Evolutionary conservation across 1,284 basidiomycete species (phyloP).

Genomic region (Ganoderma lingzhi): DNA sequence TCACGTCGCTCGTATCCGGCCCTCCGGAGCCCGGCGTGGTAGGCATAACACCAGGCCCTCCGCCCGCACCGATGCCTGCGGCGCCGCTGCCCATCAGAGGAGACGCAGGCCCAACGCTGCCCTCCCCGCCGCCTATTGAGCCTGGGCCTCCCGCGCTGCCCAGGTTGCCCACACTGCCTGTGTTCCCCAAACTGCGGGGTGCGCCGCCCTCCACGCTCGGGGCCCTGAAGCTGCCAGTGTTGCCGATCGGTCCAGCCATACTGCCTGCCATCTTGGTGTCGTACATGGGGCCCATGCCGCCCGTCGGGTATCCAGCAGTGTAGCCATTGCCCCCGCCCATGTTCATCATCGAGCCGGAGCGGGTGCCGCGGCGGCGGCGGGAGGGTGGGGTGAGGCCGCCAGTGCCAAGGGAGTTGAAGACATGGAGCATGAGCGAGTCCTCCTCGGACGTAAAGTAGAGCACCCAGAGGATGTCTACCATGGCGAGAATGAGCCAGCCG

Average conservation of each 20-base stretch:
- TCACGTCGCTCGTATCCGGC: constrained; percentile 29
- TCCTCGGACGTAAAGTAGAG: constrained; percentile 97
- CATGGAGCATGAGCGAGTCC: constrained; percentile 82
- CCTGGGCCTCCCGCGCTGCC: constrained; percentile 48
- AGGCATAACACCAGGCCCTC: constrained; percentile 34
- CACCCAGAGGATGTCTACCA: constrained; percentile 94
- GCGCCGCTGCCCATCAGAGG: constrained; percentile 67
- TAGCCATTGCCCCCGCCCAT: constrained; percentile 71
- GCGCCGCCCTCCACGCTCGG: constrained; percentile 44
- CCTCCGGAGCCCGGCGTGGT: constrained; percentile 34
- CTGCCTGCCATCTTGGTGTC: constrained; percentile 65
- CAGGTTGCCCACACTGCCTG: constrained; percentile 47
- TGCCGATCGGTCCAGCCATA: constrained; percentile 57
- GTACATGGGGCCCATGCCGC: constrained; percentile 65
- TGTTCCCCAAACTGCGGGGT: constrained; percentile 55
- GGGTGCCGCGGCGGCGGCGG: constrained; percentile 67
- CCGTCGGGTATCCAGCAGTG: constrained; percentile 54
- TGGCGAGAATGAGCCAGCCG: constrained; percentile 92
- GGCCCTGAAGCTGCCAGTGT: constrained; percentile 70
- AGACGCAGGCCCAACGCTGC: constrained; percentile 57
- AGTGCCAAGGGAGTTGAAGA: constrained; percentile 89
- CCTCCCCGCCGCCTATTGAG: constrained; percentile 56
- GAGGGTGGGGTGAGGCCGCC: constrained; percentile 86
- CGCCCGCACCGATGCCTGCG: constrained; percentile 64
- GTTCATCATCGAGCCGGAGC: constrained; percentile 65